Base-by-base conservation (phyloP, 768 basidiomycete species). In the Tulasnella sp. region DNA sequence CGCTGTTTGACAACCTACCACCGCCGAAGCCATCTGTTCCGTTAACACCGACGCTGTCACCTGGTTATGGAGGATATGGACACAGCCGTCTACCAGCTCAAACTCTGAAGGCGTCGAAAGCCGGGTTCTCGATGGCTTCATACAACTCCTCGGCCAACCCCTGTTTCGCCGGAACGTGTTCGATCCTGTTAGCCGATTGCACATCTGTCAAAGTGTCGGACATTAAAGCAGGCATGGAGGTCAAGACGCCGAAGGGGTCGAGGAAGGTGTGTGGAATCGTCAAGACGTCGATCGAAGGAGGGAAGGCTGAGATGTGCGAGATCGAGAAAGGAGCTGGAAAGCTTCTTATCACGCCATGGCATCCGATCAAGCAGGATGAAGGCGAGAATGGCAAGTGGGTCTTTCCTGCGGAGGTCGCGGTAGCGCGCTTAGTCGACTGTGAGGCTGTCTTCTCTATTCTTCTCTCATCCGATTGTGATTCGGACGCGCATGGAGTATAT, bases 391-490 rank as follows among this genome's bases (percentile, higher is more conserved):
- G 53, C 22, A 46, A 53, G 22, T 64, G 63, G 63, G 46, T 43
- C 21, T 64, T 64, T 61, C 63, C 63, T 5, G 62, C 57, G 4
- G 61, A 64, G 25, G 29, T 64, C 11, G 48, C 48, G 8, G 2
- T 21, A 10, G 38, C 57, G 9, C 34, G 34, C 21, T 29, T 21
- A 24, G 42, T 25, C 21, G 19, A 17, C n/a, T 59, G 56, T 29
- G 48, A 60, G 52, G 61, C 63, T 2, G 58, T 64, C 45, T 64
- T 62, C 53, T 64, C 63, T 12, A 24, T 64, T 31, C 17, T 64
- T 34, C 63, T 64, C 19, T 49, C 59, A 21, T 51, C 46, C 17
- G 21, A 44, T 8, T 19, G 50, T 22, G 45, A 54, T 24, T 19
- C 57, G 2, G 61, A 64, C 49, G 58, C 57, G 3, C 63, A 64